A percentile compares a stretch with the other conserved stretches of the same genome.
Evolutionary conservation across 495 filamentous ascomycete species (phyloP).

Genomic region (Achaetomiella virescens): DNA sequence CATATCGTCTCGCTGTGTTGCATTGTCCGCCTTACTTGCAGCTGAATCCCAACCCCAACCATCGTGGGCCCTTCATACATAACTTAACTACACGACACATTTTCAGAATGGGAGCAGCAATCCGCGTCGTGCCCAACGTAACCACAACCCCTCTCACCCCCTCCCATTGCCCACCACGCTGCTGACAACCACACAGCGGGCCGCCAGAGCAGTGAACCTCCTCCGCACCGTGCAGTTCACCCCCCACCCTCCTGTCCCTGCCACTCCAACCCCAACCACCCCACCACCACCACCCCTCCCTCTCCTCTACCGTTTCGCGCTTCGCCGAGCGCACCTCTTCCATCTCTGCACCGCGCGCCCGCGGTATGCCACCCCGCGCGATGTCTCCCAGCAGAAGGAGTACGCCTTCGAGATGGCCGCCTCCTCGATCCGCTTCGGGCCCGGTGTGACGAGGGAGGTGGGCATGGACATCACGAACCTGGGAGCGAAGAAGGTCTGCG

Average conservation of each 20-base stretch:
- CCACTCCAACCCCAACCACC: slow-evolving; percentile 75
- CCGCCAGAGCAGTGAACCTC: slow-evolving; percentile 70
- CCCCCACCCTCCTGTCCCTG: slow-evolving; percentile 90
- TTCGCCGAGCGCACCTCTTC: slow-evolving; percentile 23
- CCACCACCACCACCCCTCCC: slow-evolving; percentile 49
- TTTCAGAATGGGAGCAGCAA: slow-evolving; percentile 41
- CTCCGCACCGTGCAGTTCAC: slow-evolving; percentile 85
- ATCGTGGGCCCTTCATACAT: neutral
- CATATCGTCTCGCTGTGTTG: neutral
- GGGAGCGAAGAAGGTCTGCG: slow-evolving; percentile 74
- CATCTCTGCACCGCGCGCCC: slow-evolving; percentile 8
- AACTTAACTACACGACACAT: too few species aligned
- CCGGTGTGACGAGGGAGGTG: slow-evolving; percentile 92
- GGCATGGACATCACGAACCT: slow-evolving; percentile 97
- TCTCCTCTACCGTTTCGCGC: slow-evolving; percentile 35
- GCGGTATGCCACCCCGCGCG: slow-evolving; percentile 64
- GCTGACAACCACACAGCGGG: slow-evolving; percentile 57
- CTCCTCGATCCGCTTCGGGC: slow-evolving; percentile 87
- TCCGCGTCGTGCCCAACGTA: slow-evolving; percentile 54
- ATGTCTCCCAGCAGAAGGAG: slow-evolving; percentile 71
- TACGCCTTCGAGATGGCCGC: slow-evolving; percentile 99
- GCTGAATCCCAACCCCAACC: neutral
- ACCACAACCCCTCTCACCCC: slow-evolving; percentile 21
- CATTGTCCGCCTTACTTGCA: neutral
- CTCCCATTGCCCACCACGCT: too few species aligned